These are phyloP conservation scores for Camellia lanceoleosa DNA, from an alignment of 148 eudicot species.

Conservation along the genomic window DNA sequence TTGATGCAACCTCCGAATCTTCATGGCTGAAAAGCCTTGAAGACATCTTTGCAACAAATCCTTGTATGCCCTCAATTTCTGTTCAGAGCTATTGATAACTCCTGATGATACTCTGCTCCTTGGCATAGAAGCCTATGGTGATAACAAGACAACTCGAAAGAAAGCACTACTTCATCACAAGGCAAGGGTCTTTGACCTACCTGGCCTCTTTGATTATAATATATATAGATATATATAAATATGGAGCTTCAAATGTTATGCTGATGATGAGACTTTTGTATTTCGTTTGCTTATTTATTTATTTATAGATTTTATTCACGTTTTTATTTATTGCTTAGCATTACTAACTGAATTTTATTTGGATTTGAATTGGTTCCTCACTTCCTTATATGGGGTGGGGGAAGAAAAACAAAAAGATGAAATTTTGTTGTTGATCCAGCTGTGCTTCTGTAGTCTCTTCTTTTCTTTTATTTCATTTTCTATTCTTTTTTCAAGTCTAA, in stretches of 20 bases:
- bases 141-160: slow-evolving; percentile 48
- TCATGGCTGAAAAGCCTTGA: slow-evolving; percentile 55
- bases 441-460: too few relatives aligned
- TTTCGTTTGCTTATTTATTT: background rate
- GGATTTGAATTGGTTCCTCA: background rate
- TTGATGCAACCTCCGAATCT: slow-evolving; percentile 29
- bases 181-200: slow-evolving; percentile 46
- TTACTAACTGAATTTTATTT: background rate
- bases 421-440: background rate
- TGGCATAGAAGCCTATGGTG: slow-evolving; percentile 55
- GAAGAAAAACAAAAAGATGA: background rate
- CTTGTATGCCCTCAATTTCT: slow-evolving; percentile 64
- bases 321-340: background rate
- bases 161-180: slow-evolving; percentile 82
- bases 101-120: slow-evolving; percentile 53
- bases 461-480: too few relatives aligned
- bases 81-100: slow-evolving; percentile 62
- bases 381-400: background rate
- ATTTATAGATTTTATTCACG: background rate
- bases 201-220: background rate
- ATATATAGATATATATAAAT: background rate
- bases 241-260: background rate
- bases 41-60: slow-evolving; percentile 56
- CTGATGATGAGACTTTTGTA: background rate
- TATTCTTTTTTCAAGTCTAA: too few relatives aligned